Evolutionary conservation across 441 rosid genomes (phyloP).

Genomic region (Populus trichocarpa): DNA sequence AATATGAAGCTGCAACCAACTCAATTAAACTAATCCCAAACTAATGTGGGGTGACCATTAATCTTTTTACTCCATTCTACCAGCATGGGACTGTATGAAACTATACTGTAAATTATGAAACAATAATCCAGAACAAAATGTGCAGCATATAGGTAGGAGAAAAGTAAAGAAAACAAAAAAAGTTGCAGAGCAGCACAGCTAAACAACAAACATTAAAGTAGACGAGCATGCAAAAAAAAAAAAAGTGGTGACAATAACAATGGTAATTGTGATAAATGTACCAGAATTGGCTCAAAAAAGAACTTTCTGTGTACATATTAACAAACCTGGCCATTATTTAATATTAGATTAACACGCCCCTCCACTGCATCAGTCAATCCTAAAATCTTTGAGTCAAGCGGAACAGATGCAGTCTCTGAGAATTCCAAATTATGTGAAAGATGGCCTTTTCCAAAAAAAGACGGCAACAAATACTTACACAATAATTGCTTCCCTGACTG

Average conservation of each 20-base stretch:
- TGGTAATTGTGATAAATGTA: neutral
- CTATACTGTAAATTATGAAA: neutral
- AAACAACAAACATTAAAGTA: slow-evolving; percentile 2
- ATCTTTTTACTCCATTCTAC: neutral
- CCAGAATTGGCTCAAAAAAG: neutral
- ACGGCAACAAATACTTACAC: slow-evolving; percentile 75
- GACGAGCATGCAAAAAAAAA: neutral
- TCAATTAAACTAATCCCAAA: neutral
- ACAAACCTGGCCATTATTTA: slow-evolving; percentile 76
- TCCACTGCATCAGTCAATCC: slow-evolving; percentile 88
- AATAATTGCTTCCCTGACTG: slow-evolving; percentile 97
- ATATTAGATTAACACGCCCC: slow-evolving; percentile 74
- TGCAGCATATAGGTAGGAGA: neutral
- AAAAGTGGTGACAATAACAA: neutral
- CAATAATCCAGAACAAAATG: neutral
- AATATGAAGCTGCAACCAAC: neutral
- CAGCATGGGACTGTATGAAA: neutral
- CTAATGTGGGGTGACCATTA: neutral
- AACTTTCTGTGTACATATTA: neutral
- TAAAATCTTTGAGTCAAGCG: slow-evolving; percentile 57
- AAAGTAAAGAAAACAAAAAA: neutral
- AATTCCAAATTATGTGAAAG: slow-evolving; percentile 45
- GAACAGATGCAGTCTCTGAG: slow-evolving; percentile 44
- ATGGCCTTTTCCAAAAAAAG: slow-evolving; percentile 48
- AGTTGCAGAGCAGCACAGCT: slow-evolving; percentile 2